Conservation (phyloP, 1,284 basidiomycete species). For the Fereydounia khargensis region DNA sequence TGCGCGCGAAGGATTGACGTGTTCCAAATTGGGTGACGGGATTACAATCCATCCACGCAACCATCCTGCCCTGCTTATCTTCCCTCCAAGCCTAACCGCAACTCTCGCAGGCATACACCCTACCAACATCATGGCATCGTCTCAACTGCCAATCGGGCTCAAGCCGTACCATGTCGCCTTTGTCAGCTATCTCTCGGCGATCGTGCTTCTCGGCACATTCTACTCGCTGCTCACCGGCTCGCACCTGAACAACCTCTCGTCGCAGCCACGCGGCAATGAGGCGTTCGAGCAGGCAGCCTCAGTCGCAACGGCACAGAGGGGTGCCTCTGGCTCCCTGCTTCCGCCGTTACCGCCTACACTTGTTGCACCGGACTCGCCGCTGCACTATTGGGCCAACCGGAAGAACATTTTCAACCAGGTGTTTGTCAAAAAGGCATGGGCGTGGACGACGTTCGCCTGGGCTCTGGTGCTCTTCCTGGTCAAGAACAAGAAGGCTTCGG, state of each 20-base stretch:
- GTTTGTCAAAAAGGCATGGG: slow-evolving; percentile 90
- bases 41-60: too few relatives aligned
- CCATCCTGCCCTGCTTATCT: neutral
- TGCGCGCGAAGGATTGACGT: too few relatives aligned
- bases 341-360: slow-evolving; percentile 58
- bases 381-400: slow-evolving; percentile 66
- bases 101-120: too few relatives aligned
- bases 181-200: slow-evolving; percentile 53
- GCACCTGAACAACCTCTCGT: slow-evolving; percentile 40
- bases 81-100: neutral
- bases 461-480: slow-evolving; percentile 17
- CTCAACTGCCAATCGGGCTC: slow-evolving; percentile 15
- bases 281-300: slow-evolving; percentile 12
- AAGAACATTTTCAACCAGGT: slow-evolving; percentile 76
- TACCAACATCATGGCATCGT: too few relatives aligned
- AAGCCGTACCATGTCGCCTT: slow-evolving; percentile 31
- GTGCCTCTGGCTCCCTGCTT: slow-evolving; percentile 64
- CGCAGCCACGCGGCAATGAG: slow-evolving; percentile 11
- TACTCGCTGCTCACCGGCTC: slow-evolving; percentile 65
- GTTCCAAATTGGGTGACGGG: too few relatives aligned
- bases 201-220: slow-evolving; percentile 63
- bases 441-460: slow-evolving; percentile 67
- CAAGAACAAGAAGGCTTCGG: neutral
- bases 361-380: slow-evolving; percentile 60
- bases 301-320: slow-evolving; percentile 57